Evolutionary conservation across 2,329 filamentous ascomycete species (phyloP), one percentile per base, ranked within the genome.

Genomic region (Aspergillus candidus): DNA sequence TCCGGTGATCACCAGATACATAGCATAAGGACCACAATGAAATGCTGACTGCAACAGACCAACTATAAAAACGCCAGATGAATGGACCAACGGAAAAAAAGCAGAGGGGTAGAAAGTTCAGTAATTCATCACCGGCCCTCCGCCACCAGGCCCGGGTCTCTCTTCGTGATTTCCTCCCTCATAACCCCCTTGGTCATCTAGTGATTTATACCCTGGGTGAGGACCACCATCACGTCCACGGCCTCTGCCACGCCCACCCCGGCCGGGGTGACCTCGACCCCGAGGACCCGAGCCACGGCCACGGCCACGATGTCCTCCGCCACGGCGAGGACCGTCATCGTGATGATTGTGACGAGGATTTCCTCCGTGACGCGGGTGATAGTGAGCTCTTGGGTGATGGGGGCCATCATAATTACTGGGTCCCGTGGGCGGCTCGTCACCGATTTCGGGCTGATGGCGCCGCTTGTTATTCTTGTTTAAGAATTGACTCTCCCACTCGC

Each of bases 401-500:
- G 53, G 46, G 2, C 44, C 49, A 10, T 63, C 60, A 14, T 58
- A 49, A 36, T 56, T 52, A 17, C 57, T 53, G 12, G 62, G 59
- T 11, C 34, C 27, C 7, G 43, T 12, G 11, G 50, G 53, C 15
- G 64, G 58, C 41, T 75, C 77, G 32, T 82, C 78, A 22, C 78
- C 76, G 33, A 74, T 73, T 13, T 70, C 78, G 52, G 83, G 78
- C 56, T 83, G 83, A 41, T 65, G 64, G 31, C 66, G 65, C 38
- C 80, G 72, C 66, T 83, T 84, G 45, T 75, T 69, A 31, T 71
- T 66, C 59, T 77, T 84, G 57, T 78, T 82, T 29, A 76, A 72
- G 51, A 80, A 80, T 13, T 78, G 68, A 56, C 75, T 78, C 54
- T 86, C 80, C 58, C 80, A 82, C 49, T 80, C 77, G 50, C 78